Percentiles rank a stretch among this genome's conserved stretches.
phyloP scores from a whole-genome alignment of 2,329 filamentous ascomycete species.

The Phaeoacremonium minimum region DNA sequence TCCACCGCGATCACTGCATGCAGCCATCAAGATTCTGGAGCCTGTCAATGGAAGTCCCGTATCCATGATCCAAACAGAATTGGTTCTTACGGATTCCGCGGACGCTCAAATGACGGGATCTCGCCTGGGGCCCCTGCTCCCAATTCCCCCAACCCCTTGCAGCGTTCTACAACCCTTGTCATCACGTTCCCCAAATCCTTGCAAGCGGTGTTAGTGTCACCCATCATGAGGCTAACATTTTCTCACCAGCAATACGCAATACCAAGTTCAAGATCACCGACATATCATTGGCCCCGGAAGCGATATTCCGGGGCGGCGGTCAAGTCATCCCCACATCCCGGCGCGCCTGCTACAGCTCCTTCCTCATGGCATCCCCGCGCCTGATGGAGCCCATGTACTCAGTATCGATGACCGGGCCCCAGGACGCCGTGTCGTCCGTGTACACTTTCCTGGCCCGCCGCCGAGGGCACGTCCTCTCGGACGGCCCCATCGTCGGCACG shows the following conservation, averaged over 20 bases:
- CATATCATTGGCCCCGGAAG: constrained; percentile 77
- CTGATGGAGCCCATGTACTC: constrained; percentile 96
- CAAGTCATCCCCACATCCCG: constrained; percentile 96
- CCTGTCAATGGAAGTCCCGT: no score
- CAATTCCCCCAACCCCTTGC: no score
- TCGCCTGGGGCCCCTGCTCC: no score
- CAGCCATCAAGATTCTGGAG: no score
- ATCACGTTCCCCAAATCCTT: constrained; percentile 1
- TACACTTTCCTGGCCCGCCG: constrained; percentile 90
- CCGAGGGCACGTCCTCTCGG: constrained; percentile 88
- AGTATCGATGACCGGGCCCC: constrained; percentile 87
- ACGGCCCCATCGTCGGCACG: constrained; percentile 89
- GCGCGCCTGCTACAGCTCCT: constrained; percentile 89
- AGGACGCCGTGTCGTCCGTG: constrained; percentile 80
- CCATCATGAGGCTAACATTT: constrained; percentile 11
- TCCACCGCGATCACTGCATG: no score
- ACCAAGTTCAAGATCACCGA: constrained; percentile 97
- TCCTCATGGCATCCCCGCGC: constrained; percentile 92
- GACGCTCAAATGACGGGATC: no score
- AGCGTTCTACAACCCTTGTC: no score
- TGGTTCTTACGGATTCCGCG: no score
- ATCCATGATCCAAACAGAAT: no score
- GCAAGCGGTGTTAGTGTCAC: no score
- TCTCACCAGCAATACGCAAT: constrained; percentile 76
- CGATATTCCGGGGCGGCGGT: constrained; percentile 91